Base-by-base conservation (phyloP, 2,329 filamentous ascomycete species). In the Fusarium tuaranense region DNA sequence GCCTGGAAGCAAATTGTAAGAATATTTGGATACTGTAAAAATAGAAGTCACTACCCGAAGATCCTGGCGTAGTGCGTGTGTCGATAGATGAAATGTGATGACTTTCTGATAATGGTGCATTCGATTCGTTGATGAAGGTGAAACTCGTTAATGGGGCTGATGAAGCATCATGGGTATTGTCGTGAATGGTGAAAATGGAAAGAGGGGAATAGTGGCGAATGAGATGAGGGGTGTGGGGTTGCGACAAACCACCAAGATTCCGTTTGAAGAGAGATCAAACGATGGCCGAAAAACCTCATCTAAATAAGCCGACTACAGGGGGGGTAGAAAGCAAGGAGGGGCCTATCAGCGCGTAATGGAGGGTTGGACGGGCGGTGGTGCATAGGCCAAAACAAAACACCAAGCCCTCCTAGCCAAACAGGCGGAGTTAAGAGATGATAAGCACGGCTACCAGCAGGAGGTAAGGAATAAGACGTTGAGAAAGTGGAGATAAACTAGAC, bases 1-100 rank as follows among this genome's bases (percentile, higher is more conserved):
- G 38, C 48, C 81, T n/a, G 76, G 77, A 62, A 84, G 83, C 78
- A 80, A 80, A 69, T 67, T 84, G 70, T 83, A 79, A 67, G 63
- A 64, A 58, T 59, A 59, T 67, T 68, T 68, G 64, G 63, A 34
- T 66, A 67, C 67, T 53, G 78, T 79, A 79, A 78, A 76, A 79
- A 78, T 79, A 79, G 68, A 78, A 69, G 67, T 57, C 68, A 69
- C 73, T 74, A 60, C 67, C 34, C 66, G 61, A 78, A 44, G 51
- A 63, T 65, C 62, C 53, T 64, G 48, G 69, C 60, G 75, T 69
- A 70, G 75, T 75, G 70, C 69, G 65, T 76, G 65, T 80, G 74
- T 69, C 73, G 73, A 80, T 76, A 79, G 65, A 78, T 72, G 63
- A 60, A 76, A 75, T 70, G 69, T 63, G 38, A 78, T 70, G 69